Percentiles rank a stretch among this genome's conserved stretches.
phyloP scores from a whole-genome alignment of 2,329 filamentous ascomycete genomes.

The Sphaerulina vaccinii region DNA sequence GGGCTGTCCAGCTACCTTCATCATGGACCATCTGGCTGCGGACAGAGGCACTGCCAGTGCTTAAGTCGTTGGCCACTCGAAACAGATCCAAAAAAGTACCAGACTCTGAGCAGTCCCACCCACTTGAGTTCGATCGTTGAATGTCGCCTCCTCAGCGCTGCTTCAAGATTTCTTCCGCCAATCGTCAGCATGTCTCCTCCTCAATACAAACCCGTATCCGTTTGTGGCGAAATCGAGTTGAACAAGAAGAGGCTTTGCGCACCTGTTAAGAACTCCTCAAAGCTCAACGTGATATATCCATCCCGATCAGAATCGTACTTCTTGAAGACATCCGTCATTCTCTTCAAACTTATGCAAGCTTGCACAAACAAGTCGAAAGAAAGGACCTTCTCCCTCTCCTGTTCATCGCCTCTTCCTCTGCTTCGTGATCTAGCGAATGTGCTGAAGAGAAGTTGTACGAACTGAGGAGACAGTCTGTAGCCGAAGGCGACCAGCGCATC shows the following conservation, averaged over 20 bases:
- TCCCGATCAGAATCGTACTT: conserved; percentile 97
- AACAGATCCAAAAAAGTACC: too few species aligned
- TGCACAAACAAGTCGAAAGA: conserved; percentile 94
- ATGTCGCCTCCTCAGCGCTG: conserved; percentile 20
- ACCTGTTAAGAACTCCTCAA: conserved; percentile 57
- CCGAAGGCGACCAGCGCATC: conserved; percentile 89
- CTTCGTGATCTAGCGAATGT: conserved; percentile 67
- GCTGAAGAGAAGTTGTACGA: conserved; percentile 79
- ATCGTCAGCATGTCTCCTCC: conserved; percentile 20
- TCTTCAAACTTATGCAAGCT: conserved; percentile 91
- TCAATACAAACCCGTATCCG: conserved; percentile 54
- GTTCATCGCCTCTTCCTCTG: conserved; percentile 38
- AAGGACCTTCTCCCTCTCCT: conserved; percentile 42
- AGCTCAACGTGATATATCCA: conserved; percentile 67
- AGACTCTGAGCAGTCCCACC: too few species aligned
- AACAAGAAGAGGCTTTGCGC: conserved; percentile 56
- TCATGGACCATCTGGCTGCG: too few species aligned
- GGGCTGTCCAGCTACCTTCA: too few species aligned
- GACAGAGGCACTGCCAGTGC: too few species aligned
- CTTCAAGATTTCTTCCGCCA: conserved; percentile 28
- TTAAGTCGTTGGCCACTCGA: too few species aligned
- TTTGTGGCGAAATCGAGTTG: conserved; percentile 52
- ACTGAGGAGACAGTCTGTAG: conserved; percentile 80
- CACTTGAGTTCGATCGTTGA: too few species aligned
- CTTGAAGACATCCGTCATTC: conserved; percentile 99